Base-by-base conservation (phyloP, 2,329 filamentous ascomycete genomes). In the Talaromyces sp. region DNA sequence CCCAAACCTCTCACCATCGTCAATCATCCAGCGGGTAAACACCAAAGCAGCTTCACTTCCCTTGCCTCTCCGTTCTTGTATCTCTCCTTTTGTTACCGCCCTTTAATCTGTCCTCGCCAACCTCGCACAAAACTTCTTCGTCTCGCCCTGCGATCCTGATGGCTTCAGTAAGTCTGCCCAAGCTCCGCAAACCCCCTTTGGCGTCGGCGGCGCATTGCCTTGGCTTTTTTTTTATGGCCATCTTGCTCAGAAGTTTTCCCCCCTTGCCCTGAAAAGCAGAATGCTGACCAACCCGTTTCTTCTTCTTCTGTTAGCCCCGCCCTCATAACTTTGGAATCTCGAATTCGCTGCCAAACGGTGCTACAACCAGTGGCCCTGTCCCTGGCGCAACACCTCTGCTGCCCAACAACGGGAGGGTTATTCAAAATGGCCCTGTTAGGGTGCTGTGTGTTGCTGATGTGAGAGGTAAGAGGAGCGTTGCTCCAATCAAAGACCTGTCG, bases 381-480 rank as follows among this genome's bases (percentile, higher is more conserved):
- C 77, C 78, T 62, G 78, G 77, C 64, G 78, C 78, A 63, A 74
- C 77, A 60, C 76, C 78, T 67, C 76, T 80, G 62, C 75, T 81
- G 50, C 78, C 79, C 31, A 81, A 81, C 70, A 80, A 80, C 69
- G 78, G 79, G 64, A 74, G 78, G 65, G 67, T 81, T 56, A 78
- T 81, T 63, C 79, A 81, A 67, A 77, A 73, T 55, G 79, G 79
- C 35, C 73, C 76, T 19, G 74, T 75, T 63, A 75, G 79, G 64
- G 75, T 81, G 54, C 66, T 81, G 57, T 81, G 79, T 64, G 78
- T 81, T 68, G 79, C 79, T 35, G 79, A 81, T 70, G 79, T 81
- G 58, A 74, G 79, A 78, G 79, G 79, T 81, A 76, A 52, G 46
- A 17, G 21, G 26, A 10, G 14, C 17, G 24, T 14, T 41, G 9